Conservation (phyloP, 768 basidiomycete genomes). For the Podaxis sp. region DNA sequence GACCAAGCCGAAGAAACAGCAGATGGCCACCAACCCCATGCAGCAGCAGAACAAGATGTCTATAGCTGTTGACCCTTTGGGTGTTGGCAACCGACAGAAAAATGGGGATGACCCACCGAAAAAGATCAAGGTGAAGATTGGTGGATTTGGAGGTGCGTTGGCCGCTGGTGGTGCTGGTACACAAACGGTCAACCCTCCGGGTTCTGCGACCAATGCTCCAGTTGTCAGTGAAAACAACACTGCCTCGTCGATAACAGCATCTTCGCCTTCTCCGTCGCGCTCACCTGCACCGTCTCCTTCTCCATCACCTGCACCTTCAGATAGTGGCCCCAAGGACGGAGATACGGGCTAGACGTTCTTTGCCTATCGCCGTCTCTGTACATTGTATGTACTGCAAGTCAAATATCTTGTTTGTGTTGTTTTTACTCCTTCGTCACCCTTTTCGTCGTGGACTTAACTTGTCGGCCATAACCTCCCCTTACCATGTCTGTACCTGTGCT, state of each 20-base stretch:
- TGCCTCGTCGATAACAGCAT: constrained; percentile 1
- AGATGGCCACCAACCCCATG: constrained; percentile 17
- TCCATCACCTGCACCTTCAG: constrained; percentile 46
- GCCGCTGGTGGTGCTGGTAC: constrained; percentile 11
- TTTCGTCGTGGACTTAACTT: background rate
- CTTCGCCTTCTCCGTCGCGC: constrained; percentile 16
- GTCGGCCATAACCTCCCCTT: background rate
- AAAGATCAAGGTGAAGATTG: constrained; percentile 75
- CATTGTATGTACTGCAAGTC: constrained; percentile 10
- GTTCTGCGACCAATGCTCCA: background rate
- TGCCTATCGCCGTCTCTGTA: constrained; percentile 11
- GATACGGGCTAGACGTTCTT: constrained; percentile 54
- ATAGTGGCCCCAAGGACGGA: constrained; percentile 65
- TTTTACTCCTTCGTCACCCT: constrained; percentile 2
- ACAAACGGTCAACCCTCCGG: background rate
- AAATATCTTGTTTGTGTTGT: background rate
- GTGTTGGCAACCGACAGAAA: constrained; percentile 31
- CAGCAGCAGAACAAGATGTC: background rate
- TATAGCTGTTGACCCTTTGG: constrained; percentile 11
- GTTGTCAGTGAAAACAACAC: constrained; percentile 12
- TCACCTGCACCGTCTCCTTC: constrained; percentile 27
- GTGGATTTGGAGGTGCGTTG: constrained; percentile 38
- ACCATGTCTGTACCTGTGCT: background rate
- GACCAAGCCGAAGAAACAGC: constrained; percentile 53
- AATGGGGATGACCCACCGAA: constrained; percentile 54